Base-by-base conservation (phyloP, 2,329 filamentous ascomycete genomes). In the Exophiala calicioides region DNA sequence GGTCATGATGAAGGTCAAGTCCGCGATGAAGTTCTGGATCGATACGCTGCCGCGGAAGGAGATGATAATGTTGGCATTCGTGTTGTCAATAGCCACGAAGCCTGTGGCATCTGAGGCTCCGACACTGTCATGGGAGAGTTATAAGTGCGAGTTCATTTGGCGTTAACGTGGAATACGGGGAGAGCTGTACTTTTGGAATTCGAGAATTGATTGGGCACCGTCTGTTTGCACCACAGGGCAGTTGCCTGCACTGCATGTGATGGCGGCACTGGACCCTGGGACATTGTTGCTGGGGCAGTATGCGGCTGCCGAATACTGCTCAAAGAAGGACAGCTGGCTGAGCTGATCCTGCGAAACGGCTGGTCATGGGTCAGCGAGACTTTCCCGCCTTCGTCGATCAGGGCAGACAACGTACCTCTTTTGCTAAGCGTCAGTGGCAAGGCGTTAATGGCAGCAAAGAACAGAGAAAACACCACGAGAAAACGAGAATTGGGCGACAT, bases 291-390 rank as follows among this genome's bases (percentile, higher is more conserved):
- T 60, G 2, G 67, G 56, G 58, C 77, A 79, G 60, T 79, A 79
- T 15, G 75, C 66, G 3, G 77, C 76, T 2, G 75, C 76, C 2
- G 75, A 68, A 58, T 76, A 80, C 48, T 79, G 70, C 30, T 72
- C 69, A 59, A 73, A 76, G 52, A 77, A 64, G 2, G 65, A 62
- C 5, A 79, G 62, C 31, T 72, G 61, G 12, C 63, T 57, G 27
- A 76, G 60, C 7, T 72, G 51, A 15, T 60, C 60, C n/a, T 64
- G 38, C 0, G 70, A 69, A 23, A 77, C 66, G 34, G 61, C 68
- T 70, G 26, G 24, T 15, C 5, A 31, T 30, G 42, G 31, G 8
- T 18, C 34, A 9, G 16, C 12, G 13, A 7, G 13, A 23, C 30
- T 20, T 36, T 30, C 13, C 19, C 35, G 15, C 24, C 9, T 21